Base-by-base conservation (phyloP, 164 flowering plant species). In the Sextonia rubra region DNA sequence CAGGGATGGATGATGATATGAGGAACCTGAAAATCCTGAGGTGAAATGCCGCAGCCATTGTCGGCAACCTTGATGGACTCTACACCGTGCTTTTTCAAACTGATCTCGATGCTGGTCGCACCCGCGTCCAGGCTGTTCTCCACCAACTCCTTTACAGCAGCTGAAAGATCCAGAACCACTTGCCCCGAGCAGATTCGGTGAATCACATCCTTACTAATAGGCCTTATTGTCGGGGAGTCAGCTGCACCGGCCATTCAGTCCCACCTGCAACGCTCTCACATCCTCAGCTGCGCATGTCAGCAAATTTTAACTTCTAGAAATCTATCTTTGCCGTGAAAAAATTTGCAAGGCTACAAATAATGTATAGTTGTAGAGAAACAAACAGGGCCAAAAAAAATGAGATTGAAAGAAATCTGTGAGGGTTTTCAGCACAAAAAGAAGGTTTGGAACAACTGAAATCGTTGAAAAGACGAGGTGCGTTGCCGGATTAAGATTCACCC, bases 41-140 rank as follows among this genome's bases (percentile, higher is more conserved):
- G 92, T 12, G 96, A 89, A 81, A 95, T 87, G 76, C 99, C 99
- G 73, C 82, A 91, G 26, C 98, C 98, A 73, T 93, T 93, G 67
- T 95, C 98, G 23, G 85, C 73, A 75, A 95, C 98, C 84, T 91
- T 94, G 77, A 95, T 88, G 52, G 80, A 90, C 37, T 91, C 95
- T 67, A 82, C 82, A 1, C 99, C 97, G 26, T 90, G 85, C 14
- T 90, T 94, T 69, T 87, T 89, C 78, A 95, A 76, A 11, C 85
- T 73, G 67, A 95, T 83, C 71, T 93, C 99, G 65, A 95, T 82
- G 82, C 87, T 81, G 70, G 88, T 90, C 1, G 99, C 93, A n/a
- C 96, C 94, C 18, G 99, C 98, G 76, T 95, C 99, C 78, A 95
- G 81, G 88, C 99, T 95, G 86, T 95, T 95, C 85, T 95, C 99